phyloP scores from a whole-genome alignment of 371 early-diverging fungal genomes.

The Batkoa obscura region DNA sequence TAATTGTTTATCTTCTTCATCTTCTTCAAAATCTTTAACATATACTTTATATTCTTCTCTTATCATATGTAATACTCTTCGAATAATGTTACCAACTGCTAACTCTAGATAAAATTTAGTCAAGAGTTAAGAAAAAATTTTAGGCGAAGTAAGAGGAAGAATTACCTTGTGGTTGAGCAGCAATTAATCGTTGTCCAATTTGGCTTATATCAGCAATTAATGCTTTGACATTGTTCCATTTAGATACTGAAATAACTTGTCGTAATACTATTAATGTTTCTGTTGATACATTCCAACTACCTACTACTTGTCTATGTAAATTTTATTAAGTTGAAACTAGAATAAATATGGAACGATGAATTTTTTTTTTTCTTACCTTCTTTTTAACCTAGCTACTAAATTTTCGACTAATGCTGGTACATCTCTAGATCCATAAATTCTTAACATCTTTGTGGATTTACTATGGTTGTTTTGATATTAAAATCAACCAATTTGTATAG shows the following conservation, averaged over 20 bases:
- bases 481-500: too few species aligned
- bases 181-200: slow-evolving; percentile 39
- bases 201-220: slow-evolving; percentile 40
- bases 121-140: neutral
- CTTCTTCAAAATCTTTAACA: slow-evolving; percentile 11
- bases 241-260: slow-evolving; percentile 49
- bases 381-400: too few species aligned
- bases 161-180: slow-evolving; percentile 67
- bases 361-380: too few species aligned
- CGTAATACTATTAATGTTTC: slow-evolving; percentile 63
- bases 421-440: too few species aligned
- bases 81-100: slow-evolving; percentile 68
- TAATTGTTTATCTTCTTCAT: slow-evolving; percentile 13
- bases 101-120: slow-evolving; percentile 30
- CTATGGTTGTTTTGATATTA: too few species aligned
- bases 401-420: too few species aligned
- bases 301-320: slow-evolving; percentile 59
- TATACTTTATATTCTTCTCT: slow-evolving; percentile 32
- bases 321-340: too few species aligned
- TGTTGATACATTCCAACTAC: slow-evolving; percentile 51
- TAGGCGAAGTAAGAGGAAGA: neutral
- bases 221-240: slow-evolving; percentile 43
- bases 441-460: too few species aligned
- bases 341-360: too few species aligned
- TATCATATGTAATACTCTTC: slow-evolving; percentile 66